A percentile compares a stretch with the other conserved stretches of the same genome.
These are phyloP conservation scores for Irpex rosettiformis DNA, from an alignment of 1,284 basidiomycete species.

Conservation along the genomic window DNA sequence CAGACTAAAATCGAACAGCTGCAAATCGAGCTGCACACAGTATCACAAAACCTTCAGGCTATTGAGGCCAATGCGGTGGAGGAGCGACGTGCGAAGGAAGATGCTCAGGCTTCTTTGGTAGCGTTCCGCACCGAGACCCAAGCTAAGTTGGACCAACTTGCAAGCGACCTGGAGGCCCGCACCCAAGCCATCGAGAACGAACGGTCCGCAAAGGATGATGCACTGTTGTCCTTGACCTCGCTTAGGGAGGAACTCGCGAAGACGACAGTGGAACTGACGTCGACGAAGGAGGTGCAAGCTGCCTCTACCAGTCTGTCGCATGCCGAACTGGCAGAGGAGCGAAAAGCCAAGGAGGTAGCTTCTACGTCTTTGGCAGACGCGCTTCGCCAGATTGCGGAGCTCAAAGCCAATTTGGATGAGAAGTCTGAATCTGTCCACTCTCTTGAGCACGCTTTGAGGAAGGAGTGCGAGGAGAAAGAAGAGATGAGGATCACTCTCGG, in stretches of 20 bases:
- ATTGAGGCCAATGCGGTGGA: background rate
- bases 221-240: background rate
- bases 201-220: background rate
- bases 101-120: background rate
- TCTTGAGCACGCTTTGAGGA: background rate
- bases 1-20: background rate
- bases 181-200: background rate
- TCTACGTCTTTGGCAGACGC: slow-evolving; percentile 2
- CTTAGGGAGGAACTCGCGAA: background rate
- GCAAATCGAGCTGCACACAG: background rate
- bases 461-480: slow-evolving; percentile 5
- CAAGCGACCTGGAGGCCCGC: background rate
- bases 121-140: background rate
- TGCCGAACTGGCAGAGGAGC: background rate
- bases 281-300: background rate
- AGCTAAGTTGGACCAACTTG: slow-evolving; percentile 3
- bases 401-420: background rate
- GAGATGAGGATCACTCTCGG: slow-evolving; percentile 5
- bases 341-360: background rate
- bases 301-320: background rate
- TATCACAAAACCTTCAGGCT: slow-evolving; percentile 1
- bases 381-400: background rate
- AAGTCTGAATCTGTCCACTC: background rate
- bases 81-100: slow-evolving; percentile 4
- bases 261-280: background rate